phyloP scores from a whole-genome alignment of 257 asterid genomes.

The Misopates orontium region DNA sequence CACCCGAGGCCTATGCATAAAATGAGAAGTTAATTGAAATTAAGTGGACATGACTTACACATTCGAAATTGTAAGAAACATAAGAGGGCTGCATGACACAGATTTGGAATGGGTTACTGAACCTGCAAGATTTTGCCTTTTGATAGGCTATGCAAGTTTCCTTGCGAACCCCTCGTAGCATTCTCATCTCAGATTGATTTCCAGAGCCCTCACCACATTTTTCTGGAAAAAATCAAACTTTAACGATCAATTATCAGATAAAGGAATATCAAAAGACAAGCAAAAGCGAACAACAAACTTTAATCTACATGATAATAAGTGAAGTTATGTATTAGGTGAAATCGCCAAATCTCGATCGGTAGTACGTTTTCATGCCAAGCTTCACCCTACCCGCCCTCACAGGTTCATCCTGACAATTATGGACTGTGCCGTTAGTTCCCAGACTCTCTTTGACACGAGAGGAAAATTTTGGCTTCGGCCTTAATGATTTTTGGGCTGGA shows the following conservation, averaged over 20 bases:
- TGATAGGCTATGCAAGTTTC: conserved; percentile 13
- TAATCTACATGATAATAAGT: too few species aligned
- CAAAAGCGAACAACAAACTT: too few species aligned
- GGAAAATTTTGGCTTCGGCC: too few species aligned
- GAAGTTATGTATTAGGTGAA: too few species aligned
- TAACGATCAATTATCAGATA: too few species aligned
- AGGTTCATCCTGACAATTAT: too few species aligned
- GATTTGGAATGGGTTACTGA: conserved; percentile 21
- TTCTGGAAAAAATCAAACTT: neutral
- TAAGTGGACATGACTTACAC: conserved; percentile 14
- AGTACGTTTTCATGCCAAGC: too few species aligned
- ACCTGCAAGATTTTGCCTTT: conserved; percentile 19
- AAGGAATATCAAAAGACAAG: neutral
- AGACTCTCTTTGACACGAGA: neutral
- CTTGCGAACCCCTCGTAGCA: neutral
- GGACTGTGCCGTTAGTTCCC: too few species aligned
- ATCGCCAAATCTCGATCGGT: too few species aligned
- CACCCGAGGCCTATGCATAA: neutral
- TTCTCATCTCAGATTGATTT: neutral
- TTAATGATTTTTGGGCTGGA: too few species aligned
- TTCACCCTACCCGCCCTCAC: too few species aligned
- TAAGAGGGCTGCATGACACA: conserved; percentile 30
- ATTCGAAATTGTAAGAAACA: neutral
- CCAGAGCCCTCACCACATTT: neutral
- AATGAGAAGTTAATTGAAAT: neutral